Percentiles rank a stretch among this genome's conserved stretches.
phyloP scores from a whole-genome alignment of 2,329 filamentous ascomycete species.

The Sclerotinia minor region DNA sequence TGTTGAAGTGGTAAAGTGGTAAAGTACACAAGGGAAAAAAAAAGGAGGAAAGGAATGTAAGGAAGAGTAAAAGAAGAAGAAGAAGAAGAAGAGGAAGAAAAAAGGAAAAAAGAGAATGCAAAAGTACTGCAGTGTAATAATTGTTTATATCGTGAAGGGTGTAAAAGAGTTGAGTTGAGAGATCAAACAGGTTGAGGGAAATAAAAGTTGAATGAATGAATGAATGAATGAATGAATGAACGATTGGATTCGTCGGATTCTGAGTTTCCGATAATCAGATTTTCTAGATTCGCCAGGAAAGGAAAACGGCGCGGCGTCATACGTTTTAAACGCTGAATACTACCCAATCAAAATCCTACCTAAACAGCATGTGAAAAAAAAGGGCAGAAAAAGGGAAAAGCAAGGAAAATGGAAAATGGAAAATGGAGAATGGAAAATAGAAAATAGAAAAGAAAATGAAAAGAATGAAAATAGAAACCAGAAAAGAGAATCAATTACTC shows the following conservation, averaged over 20 bases:
- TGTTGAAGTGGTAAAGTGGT: neutral
- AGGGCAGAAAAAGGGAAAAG: neutral
- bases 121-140: neutral
- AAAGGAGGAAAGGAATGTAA: neutral
- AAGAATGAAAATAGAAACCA: neutral
- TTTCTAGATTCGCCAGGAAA: slow-evolving; percentile 8
- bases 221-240: neutral
- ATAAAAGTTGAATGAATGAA: neutral
- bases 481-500: neutral
- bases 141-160: neutral
- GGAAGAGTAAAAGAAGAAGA: neutral
- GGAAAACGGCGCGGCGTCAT: slow-evolving; percentile 15
- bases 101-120: neutral
- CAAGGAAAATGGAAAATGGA: too few species aligned
- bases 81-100: neutral
- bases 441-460: neutral
- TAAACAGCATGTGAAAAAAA: neutral
- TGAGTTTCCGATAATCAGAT: slow-evolving; percentile 6
- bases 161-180: neutral
- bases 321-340: slow-evolving; percentile 14
- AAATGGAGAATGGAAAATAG: neutral
- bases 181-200: neutral
- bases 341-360: slow-evolving; percentile 9
- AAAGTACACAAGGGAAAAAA: neutral
- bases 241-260: neutral